These are phyloP conservation scores for Talaromyces funiculosus DNA, from an alignment of 2,329 filamentous ascomycete species.

Conservation along the genomic window DNA sequence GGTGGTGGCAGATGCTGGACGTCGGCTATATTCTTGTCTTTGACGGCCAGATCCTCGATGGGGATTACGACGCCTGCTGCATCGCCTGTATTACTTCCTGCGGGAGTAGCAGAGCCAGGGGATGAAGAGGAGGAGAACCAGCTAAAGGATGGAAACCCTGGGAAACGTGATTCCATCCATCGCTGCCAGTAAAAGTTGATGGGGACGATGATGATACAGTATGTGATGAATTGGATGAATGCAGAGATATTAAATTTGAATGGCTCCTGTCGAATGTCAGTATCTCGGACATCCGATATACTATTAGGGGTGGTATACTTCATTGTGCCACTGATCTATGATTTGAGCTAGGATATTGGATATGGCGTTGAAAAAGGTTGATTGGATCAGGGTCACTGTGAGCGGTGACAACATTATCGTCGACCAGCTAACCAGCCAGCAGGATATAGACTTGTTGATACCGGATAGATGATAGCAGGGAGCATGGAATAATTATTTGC, in stretches of 20 bases:
- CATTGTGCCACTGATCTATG: conserved; percentile 32
- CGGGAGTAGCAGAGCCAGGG: conserved; percentile 24
- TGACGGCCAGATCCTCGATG: conserved; percentile 19
- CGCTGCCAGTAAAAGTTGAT: conserved; percentile 85
- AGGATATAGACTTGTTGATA: neutral
- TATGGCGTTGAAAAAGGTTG: conserved; percentile 33
- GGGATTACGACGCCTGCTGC: conserved; percentile 16
- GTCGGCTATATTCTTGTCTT: conserved; percentile 10
- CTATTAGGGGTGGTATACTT: no score
- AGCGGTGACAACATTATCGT: conserved; percentile 22
- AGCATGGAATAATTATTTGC: neutral
- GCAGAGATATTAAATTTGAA: conserved; percentile 61
- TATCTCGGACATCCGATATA: no score
- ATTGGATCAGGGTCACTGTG: conserved; percentile 32
- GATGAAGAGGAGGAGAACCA: conserved; percentile 26
- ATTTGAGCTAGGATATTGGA: conserved; percentile 35
- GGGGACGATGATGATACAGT: conserved; percentile 66
- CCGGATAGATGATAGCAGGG: neutral
- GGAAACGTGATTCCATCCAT: conserved; percentile 68
- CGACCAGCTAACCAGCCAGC: neutral
- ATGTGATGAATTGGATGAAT: conserved; percentile 71
- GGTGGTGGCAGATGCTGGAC: conserved; percentile 9
- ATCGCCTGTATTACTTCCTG: conserved; percentile 25
- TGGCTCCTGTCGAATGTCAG: conserved; percentile 42
- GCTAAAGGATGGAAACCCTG: conserved; percentile 49